Conservation (phyloP, 2,329 filamentous ascomycete genomes). For the Claviceps digitariae region DNA sequence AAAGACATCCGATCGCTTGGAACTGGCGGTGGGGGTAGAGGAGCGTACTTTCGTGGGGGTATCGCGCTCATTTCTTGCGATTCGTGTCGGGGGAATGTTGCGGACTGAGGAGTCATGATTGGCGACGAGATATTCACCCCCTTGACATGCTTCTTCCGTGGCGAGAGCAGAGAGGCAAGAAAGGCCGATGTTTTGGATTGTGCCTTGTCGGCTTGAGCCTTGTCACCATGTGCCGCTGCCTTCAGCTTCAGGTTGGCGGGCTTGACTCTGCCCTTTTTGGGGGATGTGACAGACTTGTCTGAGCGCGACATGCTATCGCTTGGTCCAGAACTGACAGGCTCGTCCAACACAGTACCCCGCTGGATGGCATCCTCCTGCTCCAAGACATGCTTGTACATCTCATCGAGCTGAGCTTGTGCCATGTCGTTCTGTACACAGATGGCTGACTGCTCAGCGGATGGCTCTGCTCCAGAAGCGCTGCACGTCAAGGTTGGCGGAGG, state of each 20-base stretch:
- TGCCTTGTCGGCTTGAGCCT: slow-evolving; percentile 33
- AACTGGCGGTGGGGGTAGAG: slow-evolving; percentile 42
- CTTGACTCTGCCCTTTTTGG: slow-evolving; percentile 34
- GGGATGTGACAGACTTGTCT: slow-evolving; percentile 12
- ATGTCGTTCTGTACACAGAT: slow-evolving; percentile 61
- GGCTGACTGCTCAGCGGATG: slow-evolving; percentile 63
- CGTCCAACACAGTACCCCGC: slow-evolving; percentile 35
- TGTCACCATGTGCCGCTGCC: slow-evolving; percentile 28
- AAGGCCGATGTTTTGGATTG: slow-evolving; percentile 46
- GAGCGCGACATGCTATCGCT: slow-evolving; percentile 13
- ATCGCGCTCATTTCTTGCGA: slow-evolving; percentile 44
- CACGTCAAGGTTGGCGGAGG: slow-evolving; percentile 34
- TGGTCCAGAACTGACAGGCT: slow-evolving; percentile 22
- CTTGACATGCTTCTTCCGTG: slow-evolving; percentile 37
- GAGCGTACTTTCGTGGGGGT: slow-evolving; percentile 43
- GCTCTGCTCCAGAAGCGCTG: slow-evolving; percentile 44
- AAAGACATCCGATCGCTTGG: slow-evolving; percentile 32
- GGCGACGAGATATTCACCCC: slow-evolving; percentile 49
- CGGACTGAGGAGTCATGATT: slow-evolving; percentile 50
- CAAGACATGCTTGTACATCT: slow-evolving; percentile 85
- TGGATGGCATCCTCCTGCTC: slow-evolving; percentile 65
- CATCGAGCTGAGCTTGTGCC: slow-evolving; percentile 72
- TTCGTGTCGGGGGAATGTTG: slow-evolving; percentile 41
- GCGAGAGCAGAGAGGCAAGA: slow-evolving; percentile 48
- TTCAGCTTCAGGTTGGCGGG: slow-evolving; percentile 36